Conservation (phyloP, 768 basidiomycete genomes). For the Dioszegia aurantiaca region DNA sequence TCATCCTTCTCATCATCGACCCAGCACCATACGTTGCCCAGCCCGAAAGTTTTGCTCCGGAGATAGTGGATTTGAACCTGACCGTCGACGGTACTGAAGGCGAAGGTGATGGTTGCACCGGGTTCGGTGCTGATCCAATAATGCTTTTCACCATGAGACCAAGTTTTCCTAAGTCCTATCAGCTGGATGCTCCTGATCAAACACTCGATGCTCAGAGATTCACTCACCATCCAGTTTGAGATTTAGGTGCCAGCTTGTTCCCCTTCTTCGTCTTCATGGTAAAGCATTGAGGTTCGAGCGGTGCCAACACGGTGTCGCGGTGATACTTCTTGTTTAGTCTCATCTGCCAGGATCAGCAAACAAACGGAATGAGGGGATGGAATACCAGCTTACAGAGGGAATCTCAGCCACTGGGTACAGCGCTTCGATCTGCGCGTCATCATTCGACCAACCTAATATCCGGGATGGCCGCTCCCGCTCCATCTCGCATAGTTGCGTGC, state of each 20-base stretch:
- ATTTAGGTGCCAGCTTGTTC: conserved; percentile 19
- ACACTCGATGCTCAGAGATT: neutral
- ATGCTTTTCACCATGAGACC: conserved; percentile 38
- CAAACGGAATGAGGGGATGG: neutral
- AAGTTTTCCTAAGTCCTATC: conserved; percentile 23
- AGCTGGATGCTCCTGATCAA: neutral
- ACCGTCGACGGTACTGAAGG: conserved; percentile 32
- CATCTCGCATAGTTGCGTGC: conserved; percentile 36
- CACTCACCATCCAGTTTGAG: conserved; percentile 32
- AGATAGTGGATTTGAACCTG: conserved; percentile 38
- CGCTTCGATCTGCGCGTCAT: neutral
- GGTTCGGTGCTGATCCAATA: conserved; percentile 41
- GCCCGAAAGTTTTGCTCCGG: conserved; percentile 29
- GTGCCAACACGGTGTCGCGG: conserved; percentile 15
- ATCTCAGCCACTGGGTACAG: conserved; percentile 25
- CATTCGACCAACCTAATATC: neutral
- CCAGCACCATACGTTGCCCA: conserved; percentile 45
- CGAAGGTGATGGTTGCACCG: conserved; percentile 39
- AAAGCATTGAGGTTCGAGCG: conserved; percentile 32
- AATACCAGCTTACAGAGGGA: conserved; percentile 24
- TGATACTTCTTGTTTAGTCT: conserved; percentile 31
- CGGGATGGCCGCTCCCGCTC: conserved; percentile 4
- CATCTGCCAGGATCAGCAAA: conserved; percentile 12
- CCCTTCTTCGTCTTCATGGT: conserved; percentile 28
- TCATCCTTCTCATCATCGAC: conserved; percentile 38